Evolutionary conservation across 768 basidiomycete genomes (phyloP).

Genomic region (Lyophyllum semitale): DNA sequence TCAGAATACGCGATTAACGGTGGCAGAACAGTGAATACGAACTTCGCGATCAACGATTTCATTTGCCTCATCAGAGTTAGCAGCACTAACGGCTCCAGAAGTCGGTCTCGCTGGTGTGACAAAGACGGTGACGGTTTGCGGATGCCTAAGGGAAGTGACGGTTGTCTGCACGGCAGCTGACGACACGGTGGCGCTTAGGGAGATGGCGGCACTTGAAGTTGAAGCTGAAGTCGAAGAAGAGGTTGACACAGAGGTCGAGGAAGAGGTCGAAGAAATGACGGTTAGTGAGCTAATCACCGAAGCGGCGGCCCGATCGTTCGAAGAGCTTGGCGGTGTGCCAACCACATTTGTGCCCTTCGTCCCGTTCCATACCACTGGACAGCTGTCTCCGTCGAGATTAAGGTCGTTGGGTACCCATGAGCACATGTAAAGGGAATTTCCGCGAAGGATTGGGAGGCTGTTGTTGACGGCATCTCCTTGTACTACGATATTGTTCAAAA

Average conservation of each 20-base stretch:
- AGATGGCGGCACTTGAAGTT: too few species aligned
- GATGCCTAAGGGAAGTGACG: not conserved
- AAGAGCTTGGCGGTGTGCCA: not conserved
- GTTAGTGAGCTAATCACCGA: not conserved
- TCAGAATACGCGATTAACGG: not conserved
- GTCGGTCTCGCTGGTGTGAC: conserved; percentile 17
- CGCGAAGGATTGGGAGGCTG: conserved; percentile 54
- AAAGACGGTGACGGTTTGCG: conserved; percentile 27
- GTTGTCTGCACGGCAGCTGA: not conserved
- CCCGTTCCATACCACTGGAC: conserved; percentile 60
- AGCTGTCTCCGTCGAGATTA: conserved; percentile 37
- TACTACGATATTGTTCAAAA: conserved; percentile 51
- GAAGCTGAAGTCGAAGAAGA: conserved; percentile 10
- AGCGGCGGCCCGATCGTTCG: not conserved
- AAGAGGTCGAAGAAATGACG: not conserved
- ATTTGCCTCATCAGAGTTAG: conserved; percentile 15
- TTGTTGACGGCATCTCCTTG: conserved; percentile 48
- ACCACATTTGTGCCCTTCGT: conserved; percentile 19
- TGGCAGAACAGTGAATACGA: not conserved
- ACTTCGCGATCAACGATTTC: conserved; percentile 14
- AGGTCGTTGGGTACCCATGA: conserved; percentile 48
- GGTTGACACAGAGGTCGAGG: conserved; percentile 11
- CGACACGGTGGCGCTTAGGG: not conserved
- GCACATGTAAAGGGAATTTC: conserved; percentile 58
- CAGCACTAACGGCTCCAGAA: not conserved